A percentile compares a stretch with the other conserved stretches of the same genome.
Conservation (phyloP, 73 alveolate species). For the Tetrahymena borealis region DNA sequence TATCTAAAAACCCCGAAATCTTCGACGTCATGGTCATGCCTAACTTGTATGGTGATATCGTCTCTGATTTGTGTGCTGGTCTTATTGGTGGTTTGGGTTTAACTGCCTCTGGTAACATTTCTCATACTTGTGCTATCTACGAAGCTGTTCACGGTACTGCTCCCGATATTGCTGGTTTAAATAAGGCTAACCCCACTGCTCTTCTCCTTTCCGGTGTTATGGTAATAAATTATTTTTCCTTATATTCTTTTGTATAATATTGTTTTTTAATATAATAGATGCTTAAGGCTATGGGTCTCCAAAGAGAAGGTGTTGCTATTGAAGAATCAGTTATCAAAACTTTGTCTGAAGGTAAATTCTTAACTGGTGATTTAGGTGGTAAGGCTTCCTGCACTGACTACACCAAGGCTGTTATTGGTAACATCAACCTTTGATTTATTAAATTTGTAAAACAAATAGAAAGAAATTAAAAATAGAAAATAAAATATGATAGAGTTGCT, state of each 20-base stretch:
- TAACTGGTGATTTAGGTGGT: constrained; percentile 72
- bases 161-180: constrained; percentile 77
- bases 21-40: constrained; percentile 82
- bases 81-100: constrained; percentile 75
- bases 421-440: neutral
- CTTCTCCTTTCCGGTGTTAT: constrained; percentile 55
- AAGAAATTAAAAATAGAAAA: neutral
- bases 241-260: neutral
- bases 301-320: constrained; percentile 47
- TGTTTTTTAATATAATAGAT: constrained; percentile 1
- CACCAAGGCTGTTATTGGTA: constrained; percentile 55
- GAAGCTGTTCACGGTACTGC: constrained; percentile 85
- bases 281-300: constrained; percentile 61
- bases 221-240: constrained; percentile 14
- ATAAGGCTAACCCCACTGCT: constrained; percentile 77
- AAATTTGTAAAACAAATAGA: neutral
- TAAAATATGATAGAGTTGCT: neutral
- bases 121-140: constrained; percentile 59
- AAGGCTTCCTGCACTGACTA: constrained; percentile 47
- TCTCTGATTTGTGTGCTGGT: constrained; percentile 75
- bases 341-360: constrained; percentile 41
- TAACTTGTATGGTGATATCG: constrained; percentile 72
- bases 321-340: constrained; percentile 51
- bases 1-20: constrained; percentile 51
- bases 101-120: constrained; percentile 72